phyloP scores from a whole-genome alignment of 2,329 filamentous ascomycete genomes.

The Trichoderma atrobrunneum region DNA sequence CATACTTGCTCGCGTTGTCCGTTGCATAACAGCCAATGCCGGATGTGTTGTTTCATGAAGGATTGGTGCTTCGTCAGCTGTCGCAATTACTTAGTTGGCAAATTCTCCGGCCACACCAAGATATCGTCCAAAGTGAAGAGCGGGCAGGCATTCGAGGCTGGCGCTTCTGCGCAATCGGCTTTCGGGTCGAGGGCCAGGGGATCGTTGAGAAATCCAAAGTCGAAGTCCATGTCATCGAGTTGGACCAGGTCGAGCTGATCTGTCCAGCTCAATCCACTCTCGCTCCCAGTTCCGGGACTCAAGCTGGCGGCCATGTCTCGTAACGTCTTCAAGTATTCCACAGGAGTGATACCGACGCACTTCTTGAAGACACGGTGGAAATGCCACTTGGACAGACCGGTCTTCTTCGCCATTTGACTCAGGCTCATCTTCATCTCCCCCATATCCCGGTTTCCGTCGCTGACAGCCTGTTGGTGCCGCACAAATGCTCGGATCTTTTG shows the following conservation, averaged over 20 bases:
- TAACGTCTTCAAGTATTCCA: constrained; percentile 28
- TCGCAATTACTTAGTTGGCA: neutral
- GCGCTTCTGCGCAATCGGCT: neutral
- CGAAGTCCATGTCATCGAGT: constrained; percentile 12
- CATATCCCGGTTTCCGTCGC: constrained; percentile 20
- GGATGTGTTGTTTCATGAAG: neutral
- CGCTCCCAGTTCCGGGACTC: neutral
- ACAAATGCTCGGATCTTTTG: constrained; percentile 39
- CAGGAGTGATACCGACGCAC: constrained; percentile 48
- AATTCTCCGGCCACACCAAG: constrained; percentile 13
- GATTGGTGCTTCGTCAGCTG: neutral
- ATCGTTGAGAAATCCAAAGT: constrained; percentile 6
- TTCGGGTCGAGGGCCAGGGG: neutral
- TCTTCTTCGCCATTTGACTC: constrained; percentile 47
- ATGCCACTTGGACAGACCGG: constrained; percentile 55
- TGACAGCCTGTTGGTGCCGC: constrained; percentile 28
- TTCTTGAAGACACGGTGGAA: constrained; percentile 59
- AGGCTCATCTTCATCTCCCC: constrained; percentile 31
- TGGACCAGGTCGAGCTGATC: constrained; percentile 6
- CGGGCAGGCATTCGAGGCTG: neutral
- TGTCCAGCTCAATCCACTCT: constrained; percentile 7
- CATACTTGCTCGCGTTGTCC: neutral
- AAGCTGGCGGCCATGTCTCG: neutral
- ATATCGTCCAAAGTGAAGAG: constrained; percentile 23
- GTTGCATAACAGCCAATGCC: neutral